Conservation (phyloP, 805 yeast species). For the Suhomyces prunicola region DNA sequence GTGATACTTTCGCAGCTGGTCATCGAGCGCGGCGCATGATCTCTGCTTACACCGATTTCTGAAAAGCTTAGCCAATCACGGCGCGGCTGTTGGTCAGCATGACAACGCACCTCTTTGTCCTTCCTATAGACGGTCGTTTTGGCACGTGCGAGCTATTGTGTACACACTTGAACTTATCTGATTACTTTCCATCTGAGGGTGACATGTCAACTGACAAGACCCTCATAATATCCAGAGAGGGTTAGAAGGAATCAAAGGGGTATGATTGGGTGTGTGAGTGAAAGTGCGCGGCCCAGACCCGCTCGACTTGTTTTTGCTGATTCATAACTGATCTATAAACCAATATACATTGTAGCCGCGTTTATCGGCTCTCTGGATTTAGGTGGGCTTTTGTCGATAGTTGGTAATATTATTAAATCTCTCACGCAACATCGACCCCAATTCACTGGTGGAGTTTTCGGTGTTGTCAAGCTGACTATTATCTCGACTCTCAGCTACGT, state of each 20-base stretch:
- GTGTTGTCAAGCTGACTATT: conserved; percentile 10
- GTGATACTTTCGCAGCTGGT: neutral
- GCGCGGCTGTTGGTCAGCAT: conserved; percentile 6
- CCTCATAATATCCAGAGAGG: neutral
- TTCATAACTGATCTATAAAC: neutral
- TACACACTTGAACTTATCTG: neutral
- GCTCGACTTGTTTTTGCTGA: neutral
- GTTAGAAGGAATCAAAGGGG: neutral
- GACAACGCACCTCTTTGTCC: neutral
- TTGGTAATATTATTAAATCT: conserved; percentile 20
- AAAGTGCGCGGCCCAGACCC: neutral
- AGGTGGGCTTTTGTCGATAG: conserved; percentile 4
- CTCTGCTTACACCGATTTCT: neutral
- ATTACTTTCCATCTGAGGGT: neutral
- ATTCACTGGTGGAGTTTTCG: conserved; percentile 20
- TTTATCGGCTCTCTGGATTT: neutral
- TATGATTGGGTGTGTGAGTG: neutral
- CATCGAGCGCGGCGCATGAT: neutral
- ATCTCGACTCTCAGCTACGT: conserved; percentile 7
- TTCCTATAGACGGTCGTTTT: neutral
- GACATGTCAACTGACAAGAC: neutral
- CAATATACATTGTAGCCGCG: neutral
- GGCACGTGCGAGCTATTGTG: neutral
- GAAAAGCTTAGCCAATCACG: conserved; percentile 4
- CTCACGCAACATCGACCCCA: conserved; percentile 21